phyloP scores from a whole-genome alignment of 441 rosid genomes.

The Dalechampia spathulata region DNA sequence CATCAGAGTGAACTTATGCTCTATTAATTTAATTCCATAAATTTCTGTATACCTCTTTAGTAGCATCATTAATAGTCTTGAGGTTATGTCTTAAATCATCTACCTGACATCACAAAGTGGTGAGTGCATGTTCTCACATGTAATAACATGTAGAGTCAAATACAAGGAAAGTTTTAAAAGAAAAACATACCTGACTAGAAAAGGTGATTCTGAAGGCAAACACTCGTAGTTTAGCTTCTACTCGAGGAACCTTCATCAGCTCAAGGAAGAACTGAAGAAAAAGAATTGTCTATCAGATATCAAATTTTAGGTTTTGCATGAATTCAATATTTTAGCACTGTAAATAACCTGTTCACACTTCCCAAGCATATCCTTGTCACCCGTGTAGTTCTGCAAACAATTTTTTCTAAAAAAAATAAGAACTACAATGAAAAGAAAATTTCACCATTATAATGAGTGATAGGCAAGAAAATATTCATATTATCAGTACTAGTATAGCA shows the following conservation, averaged over 20 bases:
- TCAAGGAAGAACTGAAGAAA: slow-evolving; percentile 77
- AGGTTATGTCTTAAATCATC: slow-evolving; percentile 71
- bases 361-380: slow-evolving; percentile 88
- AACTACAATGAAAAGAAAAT: slow-evolving; percentile 4
- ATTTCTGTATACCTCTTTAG: slow-evolving; percentile 59
- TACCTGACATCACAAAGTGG: slow-evolving; percentile 39
- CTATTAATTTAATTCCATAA: slow-evolving; percentile 9
- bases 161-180: slow-evolving; percentile 7
- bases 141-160: slow-evolving; percentile 11
- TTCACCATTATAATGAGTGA: not conserved
- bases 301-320: slow-evolving; percentile 13
- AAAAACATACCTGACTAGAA: slow-evolving; percentile 62
- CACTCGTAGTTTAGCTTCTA: slow-evolving; percentile 90
- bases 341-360: slow-evolving; percentile 87
- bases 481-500: too few species aligned
- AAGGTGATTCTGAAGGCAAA: slow-evolving; percentile 91
- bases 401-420: slow-evolving; percentile 9
- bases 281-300: slow-evolving; percentile 17
- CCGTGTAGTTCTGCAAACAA: slow-evolving; percentile 68
- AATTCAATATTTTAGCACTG: slow-evolving; percentile 16
- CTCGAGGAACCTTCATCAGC: slow-evolving; percentile 93
- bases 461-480: slow-evolving; percentile 1
- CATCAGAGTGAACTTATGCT: slow-evolving; percentile 8
- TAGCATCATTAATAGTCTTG: slow-evolving; percentile 57
- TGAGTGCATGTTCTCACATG: not conserved